These are phyloP conservation scores for Pleurotus citrinopileatus DNA, from an alignment of 768 basidiomycete genomes.

Conservation along the genomic window DNA sequence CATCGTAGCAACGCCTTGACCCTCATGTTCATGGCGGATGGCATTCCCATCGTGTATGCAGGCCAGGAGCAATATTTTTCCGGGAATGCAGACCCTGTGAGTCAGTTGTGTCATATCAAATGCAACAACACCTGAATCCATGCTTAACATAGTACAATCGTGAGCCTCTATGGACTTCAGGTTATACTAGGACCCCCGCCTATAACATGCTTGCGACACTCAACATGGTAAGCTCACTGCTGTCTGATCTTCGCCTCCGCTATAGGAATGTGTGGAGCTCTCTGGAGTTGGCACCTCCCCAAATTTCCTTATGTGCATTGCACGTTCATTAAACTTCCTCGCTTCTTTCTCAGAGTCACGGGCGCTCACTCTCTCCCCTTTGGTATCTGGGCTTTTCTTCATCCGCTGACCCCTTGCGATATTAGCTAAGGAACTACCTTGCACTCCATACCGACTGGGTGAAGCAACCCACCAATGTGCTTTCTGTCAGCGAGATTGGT, in stretches of 20 bases:
- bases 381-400: not conserved
- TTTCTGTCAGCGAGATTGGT: slow-evolving; percentile 46
- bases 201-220: slow-evolving; percentile 59
- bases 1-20: slow-evolving; percentile 74
- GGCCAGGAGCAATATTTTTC: slow-evolving; percentile 75
- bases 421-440: slow-evolving; percentile 65
- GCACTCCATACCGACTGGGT: slow-evolving; percentile 56
- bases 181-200: slow-evolving; percentile 54
- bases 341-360: too few species aligned
- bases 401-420: not conserved
- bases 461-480: slow-evolving; percentile 45
- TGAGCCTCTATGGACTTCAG: slow-evolving; percentile 72
- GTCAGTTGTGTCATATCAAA: slow-evolving; percentile 15
- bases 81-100: slow-evolving; percentile 65
- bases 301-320: too few species aligned
- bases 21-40: slow-evolving; percentile 74
- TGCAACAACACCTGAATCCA: slow-evolving; percentile 1
- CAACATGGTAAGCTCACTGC: slow-evolving; percentile 42
- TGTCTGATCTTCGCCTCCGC: too few species aligned
- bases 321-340: too few species aligned
- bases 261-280: too few species aligned
- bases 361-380: too few species aligned
- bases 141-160: slow-evolving; percentile 54
- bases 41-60: slow-evolving; percentile 83
- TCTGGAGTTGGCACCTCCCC: too few species aligned